A percentile compares a stretch with the other conserved stretches of the same genome.
These are phyloP conservation scores for Sphagnurus paluster DNA, from an alignment of 1,284 basidiomycete genomes.

Conservation along the genomic window DNA sequence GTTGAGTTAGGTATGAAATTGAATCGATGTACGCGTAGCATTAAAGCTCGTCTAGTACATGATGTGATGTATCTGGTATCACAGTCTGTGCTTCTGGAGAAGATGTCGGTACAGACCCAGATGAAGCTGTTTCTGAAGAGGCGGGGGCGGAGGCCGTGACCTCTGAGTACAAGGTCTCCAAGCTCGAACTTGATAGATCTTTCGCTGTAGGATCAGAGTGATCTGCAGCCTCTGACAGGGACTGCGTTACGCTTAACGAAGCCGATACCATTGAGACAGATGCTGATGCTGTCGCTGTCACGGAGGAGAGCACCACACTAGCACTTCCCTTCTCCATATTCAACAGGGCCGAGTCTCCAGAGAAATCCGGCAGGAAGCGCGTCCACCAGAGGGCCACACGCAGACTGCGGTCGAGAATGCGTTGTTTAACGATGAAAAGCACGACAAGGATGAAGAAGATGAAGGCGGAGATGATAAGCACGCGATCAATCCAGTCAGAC, in stretches of 20 bases:
- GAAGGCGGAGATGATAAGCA: conserved; percentile 78
- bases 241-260: not conserved
- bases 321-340: conserved; percentile 23
- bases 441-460: conserved; percentile 84
- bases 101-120: not conserved
- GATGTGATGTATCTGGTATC: not conserved
- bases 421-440: conserved; percentile 83
- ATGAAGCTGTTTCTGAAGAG: too few relatives aligned
- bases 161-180: conserved; percentile 1
- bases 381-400: conserved; percentile 81
- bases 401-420: conserved; percentile 74
- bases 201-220: not conserved
- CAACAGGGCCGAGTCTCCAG: conserved; percentile 30
- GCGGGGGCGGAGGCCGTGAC: not conserved
- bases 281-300: conserved; percentile 4
- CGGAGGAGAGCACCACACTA: not conserved
- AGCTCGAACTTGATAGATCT: conserved; percentile 2
- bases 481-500: conserved; percentile 88
- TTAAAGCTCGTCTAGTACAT: conserved; percentile 7
- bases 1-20: too few relatives aligned
- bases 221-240: not conserved
- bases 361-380: conserved; percentile 58
- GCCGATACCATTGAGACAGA: conserved; percentile 5
- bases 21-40: too few relatives aligned
- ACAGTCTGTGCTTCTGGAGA: not conserved